Conservation (phyloP, 495 filamentous ascomycete genomes). For the Chaetomium cochliodes region DNA sequence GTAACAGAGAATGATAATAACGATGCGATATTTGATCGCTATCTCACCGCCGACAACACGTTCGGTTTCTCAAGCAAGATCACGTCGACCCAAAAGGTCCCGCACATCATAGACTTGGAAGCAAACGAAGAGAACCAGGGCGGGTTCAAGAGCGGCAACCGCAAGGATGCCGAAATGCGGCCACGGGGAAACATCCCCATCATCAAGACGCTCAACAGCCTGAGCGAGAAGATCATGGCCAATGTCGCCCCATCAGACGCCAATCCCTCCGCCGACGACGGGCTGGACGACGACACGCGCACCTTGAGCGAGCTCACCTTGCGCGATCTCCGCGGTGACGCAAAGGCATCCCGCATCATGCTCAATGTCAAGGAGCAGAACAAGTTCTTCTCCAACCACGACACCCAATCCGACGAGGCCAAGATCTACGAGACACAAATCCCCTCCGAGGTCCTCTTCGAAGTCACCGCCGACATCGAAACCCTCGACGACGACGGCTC, state of each 20-base stretch:
- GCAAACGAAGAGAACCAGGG: constrained; percentile 89
- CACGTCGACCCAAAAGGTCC: constrained; percentile 60
- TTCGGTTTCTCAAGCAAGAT: constrained; percentile 48
- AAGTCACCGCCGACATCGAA: constrained; percentile 62
- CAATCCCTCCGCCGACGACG: constrained; percentile 44
- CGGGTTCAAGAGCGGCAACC: constrained; percentile 68
- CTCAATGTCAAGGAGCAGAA: constrained; percentile 86
- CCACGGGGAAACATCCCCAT: constrained; percentile 60
- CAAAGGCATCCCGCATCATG: constrained; percentile 68
- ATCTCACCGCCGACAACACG: constrained; percentile 69
- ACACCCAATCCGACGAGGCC: constrained; percentile 54
- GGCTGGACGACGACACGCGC: constrained; percentile 63
- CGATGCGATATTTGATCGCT: constrained; percentile 79
- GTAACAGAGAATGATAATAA: constrained; percentile 69
- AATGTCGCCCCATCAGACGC: constrained; percentile 75
- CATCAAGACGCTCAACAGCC: constrained; percentile 76
- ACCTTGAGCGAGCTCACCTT: constrained; percentile 71
- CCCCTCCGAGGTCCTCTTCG: constrained; percentile 62
- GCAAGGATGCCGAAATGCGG: constrained; percentile 83
- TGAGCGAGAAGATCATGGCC: constrained; percentile 88
- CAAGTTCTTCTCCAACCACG: constrained; percentile 69
- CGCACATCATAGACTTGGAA: constrained; percentile 85
- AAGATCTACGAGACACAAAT: constrained; percentile 62
- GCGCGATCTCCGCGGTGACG: constrained; percentile 77
- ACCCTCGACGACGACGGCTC: constrained; percentile 46